Evolutionary conservation across 2,329 filamentous ascomycete species (phyloP), one percentile per base, ranked within the genome.

Genomic region (Neocucurbitaria cava): DNA sequence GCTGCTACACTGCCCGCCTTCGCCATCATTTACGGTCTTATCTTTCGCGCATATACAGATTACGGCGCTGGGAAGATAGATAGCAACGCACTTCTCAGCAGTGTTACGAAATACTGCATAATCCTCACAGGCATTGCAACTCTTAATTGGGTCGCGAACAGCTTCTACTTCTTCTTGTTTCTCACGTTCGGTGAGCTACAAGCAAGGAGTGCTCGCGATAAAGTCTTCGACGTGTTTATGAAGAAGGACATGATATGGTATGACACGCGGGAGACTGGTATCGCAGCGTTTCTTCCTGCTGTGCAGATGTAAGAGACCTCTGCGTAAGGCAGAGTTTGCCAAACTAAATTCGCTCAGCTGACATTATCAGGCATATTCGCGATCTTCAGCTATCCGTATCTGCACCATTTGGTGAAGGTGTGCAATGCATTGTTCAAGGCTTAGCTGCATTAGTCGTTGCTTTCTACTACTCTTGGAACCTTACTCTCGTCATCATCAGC

Each of bases 361-460:
- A 42, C 31, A 33, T 18, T 2, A 9, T n/a, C 52, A 96, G 92
- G 23, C 89, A 96, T 71, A 89, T 90, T 7, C 84, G 89, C 50
- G 93, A 97, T 59, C 80, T 98, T 3, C 92, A 96, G 66, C 79
- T 88, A 1, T 90, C 90, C 0, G 88, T 88, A 0, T 94, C 92
- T 0, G 89, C 95, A 61, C 88, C 92, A 0, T 79, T 97, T 0
- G 93, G 92, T 0, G 84, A 89, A 40, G 73, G 90, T 0, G 67
- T 90, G 7, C 84, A 87, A 54, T 87, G 90, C 56, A 62, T 85
- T 0, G 79, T 89, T n/a, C 86, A 88, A 3, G 83, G 87, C 0
- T 28, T 88, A 4, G 84, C 85, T 4, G 89, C 89, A 8, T 76
- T 96, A 1, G 79, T 78, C 0, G 79, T 97, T 1, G 91, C 92